Evolutionary conservation across 1,139 yeast genomes (phyloP).

Genomic region (Geotrichum carabidarum): DNA sequence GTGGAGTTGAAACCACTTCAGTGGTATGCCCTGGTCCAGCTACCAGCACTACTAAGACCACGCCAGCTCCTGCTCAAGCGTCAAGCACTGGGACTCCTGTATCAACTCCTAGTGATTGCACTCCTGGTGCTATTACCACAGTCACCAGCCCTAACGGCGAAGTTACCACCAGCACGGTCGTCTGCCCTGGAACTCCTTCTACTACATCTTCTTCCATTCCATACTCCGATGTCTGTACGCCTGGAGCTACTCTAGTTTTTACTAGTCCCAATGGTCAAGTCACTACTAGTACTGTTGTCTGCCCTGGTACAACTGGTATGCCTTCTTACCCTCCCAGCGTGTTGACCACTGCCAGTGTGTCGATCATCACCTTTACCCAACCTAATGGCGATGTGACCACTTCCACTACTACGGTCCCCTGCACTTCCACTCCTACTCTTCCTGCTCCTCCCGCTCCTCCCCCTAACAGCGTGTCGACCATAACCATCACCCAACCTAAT

Average conservation of each 20-base stretch:
- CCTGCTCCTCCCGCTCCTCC: conserved; percentile 11
- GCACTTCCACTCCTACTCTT: not conserved
- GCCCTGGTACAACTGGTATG: too few species aligned
- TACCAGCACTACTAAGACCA: not conserved
- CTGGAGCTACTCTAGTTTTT: not conserved
- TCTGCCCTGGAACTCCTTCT: conserved; percentile 1
- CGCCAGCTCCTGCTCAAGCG: not conserved
- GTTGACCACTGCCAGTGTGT: not conserved
- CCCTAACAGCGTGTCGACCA: not conserved
- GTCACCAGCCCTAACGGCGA: conserved; percentile 3
- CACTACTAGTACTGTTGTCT: too few species aligned
- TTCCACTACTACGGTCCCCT: conserved; percentile 11
- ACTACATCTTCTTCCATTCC: conserved; percentile 13
- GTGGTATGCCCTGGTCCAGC: conserved; percentile 4
- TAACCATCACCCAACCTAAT: not conserved
- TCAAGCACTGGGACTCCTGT: not conserved
- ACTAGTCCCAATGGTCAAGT: too few species aligned
- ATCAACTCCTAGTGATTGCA: not conserved
- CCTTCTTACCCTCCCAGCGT: too few species aligned
- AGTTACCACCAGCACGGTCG: conserved; percentile 11
- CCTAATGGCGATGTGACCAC: conserved; percentile 3
- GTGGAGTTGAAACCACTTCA: conserved; percentile 12
- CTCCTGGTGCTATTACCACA: not conserved
- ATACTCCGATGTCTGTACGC: not conserved
- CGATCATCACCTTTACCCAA: not conserved